These are phyloP conservation scores for Tolypocladium sp. DNA, from an alignment of 2,329 filamentous ascomycete genomes.

Conservation along the genomic window DNA sequence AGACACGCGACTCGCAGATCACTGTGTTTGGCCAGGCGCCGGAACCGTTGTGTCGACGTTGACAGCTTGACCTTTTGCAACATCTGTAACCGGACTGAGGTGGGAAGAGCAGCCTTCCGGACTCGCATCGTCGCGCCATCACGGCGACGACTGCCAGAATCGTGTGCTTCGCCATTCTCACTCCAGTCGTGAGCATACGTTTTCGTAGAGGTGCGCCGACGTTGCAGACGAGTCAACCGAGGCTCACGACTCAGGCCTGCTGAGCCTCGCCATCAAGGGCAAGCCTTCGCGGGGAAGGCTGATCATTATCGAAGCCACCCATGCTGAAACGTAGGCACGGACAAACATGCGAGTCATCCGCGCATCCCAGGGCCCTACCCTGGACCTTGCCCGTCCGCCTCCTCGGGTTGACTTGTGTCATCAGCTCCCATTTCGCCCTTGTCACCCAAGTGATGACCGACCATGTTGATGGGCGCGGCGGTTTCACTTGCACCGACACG, in stretches of 20 bases:
- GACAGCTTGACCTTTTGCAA: neutral
- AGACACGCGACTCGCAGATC: neutral
- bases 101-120: neutral
- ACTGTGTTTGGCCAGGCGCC: neutral
- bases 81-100: neutral
- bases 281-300: neutral
- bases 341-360: neutral
- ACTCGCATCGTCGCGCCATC: neutral
- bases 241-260: neutral
- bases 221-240: neutral
- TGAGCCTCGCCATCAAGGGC: neutral
- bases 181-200: neutral
- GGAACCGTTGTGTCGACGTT: neutral
- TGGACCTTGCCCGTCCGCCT: neutral
- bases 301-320: neutral
- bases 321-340: neutral
- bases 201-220: neutral
- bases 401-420: neutral
- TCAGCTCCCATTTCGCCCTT: neutral
- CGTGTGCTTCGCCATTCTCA: neutral
- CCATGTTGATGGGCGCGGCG: neutral
- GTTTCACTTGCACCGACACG: neutral
- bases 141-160: neutral
- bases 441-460: neutral
- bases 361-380: neutral